phyloP scores from a whole-genome alignment of 108 stramenopile species.

The Seminavis robusta region DNA sequence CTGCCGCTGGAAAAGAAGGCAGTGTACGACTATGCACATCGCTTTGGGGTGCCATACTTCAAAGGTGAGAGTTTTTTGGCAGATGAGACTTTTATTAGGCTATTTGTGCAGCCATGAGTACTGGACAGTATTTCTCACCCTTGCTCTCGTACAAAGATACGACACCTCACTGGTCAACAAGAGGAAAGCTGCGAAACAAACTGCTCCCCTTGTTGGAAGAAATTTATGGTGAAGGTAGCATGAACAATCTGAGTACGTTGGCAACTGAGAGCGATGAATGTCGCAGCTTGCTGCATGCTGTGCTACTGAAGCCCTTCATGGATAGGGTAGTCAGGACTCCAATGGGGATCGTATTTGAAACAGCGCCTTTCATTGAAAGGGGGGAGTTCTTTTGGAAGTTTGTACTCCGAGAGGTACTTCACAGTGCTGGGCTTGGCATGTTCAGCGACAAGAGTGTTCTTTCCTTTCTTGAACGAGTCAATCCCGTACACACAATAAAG shows the following conservation, averaged over 20 bases:
- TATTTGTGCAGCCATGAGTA: no score
- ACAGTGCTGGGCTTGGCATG: constrained; percentile 76
- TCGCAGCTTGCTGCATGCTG: constrained; percentile 51
- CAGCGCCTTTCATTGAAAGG: constrained; percentile 54
- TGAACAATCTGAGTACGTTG: constrained; percentile 78
- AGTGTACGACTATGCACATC: constrained; percentile 90
- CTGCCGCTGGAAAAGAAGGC: constrained; percentile 72
- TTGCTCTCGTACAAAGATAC: no score
- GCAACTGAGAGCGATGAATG: constrained; percentile 83
- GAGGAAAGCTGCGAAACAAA: constrained; percentile 92
- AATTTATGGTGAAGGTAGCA: constrained; percentile 92
- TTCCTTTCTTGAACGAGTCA: constrained; percentile 54
- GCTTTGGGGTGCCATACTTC: constrained; percentile 93
- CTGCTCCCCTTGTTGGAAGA: constrained; percentile 90
- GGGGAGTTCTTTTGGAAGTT: constrained; percentile 84
- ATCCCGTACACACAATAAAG: no score
- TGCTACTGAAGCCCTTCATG: constrained; percentile 64
- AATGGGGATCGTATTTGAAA: constrained; percentile 73
- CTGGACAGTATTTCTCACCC: no score
- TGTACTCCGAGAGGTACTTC: constrained; percentile 71
- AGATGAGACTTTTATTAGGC: no score
- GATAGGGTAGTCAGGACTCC: constrained; percentile 43
- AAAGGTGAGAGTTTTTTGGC: no score
- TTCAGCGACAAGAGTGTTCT: constrained; percentile 78
- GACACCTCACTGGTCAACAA: constrained; percentile 93